Evolutionary conservation across 75 land plant species (phyloP).

Genomic region (Gnetum montanum): DNA sequence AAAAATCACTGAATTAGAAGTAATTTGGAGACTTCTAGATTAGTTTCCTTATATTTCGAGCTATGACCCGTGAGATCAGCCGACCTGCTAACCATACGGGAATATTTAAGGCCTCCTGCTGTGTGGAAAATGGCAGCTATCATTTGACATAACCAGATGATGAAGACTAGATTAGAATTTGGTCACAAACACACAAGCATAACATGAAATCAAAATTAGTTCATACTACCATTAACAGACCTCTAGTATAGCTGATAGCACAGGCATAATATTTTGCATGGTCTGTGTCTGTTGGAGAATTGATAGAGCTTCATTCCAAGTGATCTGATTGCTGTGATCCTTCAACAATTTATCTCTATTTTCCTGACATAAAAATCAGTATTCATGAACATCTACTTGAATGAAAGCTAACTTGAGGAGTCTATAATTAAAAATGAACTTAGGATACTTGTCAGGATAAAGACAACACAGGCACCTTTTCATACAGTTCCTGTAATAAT

Average conservation of each 20-base stretch:
- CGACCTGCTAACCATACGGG: slow-evolving; percentile 40
- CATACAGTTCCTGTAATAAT: slow-evolving; percentile 29
- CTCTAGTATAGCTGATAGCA: slow-evolving; percentile 60
- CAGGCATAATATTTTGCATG: slow-evolving; percentile 31
- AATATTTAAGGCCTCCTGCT: slow-evolving; percentile 26
- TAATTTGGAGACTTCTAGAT: neutral
- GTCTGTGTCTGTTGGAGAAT: slow-evolving; percentile 34
- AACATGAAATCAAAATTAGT: neutral
- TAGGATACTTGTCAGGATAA: too few relatives aligned
- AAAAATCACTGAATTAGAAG: neutral
- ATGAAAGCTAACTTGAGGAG: too few relatives aligned
- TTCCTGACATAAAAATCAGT: slow-evolving; percentile 6
- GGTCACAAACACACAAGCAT: neutral
- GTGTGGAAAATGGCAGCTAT: slow-evolving; percentile 41
- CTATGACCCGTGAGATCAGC: slow-evolving; percentile 40
- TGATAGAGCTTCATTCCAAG: slow-evolving; percentile 18
- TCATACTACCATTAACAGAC: slow-evolving; percentile 13
- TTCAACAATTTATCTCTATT: neutral
- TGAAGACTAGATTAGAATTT: neutral
- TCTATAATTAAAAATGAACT: too few relatives aligned
- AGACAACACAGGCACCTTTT: too few relatives aligned
- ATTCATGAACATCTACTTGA: too few relatives aligned
- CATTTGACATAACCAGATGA: neutral
- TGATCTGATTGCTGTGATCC: neutral
- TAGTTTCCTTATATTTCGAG: slow-evolving; percentile 39